Evolutionary conservation across 306 rosid species (phyloP).

Genomic region (Glycine tomentella): DNA sequence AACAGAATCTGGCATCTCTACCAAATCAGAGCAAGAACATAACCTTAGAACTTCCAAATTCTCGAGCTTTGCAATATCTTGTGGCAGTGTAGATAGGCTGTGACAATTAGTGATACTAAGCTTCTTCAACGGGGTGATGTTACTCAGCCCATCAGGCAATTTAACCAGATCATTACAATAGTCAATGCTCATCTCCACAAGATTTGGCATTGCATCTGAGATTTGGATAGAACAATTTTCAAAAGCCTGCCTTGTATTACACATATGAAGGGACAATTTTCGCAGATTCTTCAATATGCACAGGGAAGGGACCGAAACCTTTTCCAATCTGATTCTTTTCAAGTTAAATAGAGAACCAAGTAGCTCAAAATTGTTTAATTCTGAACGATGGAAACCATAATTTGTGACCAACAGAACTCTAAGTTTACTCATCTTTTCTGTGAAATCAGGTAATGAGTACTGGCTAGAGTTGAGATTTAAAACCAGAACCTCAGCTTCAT

Average conservation of each 20-base stretch:
- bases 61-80: slow-evolving; percentile 45
- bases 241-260: slow-evolving; percentile 50
- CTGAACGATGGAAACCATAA: slow-evolving; percentile 51
- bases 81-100: slow-evolving; percentile 46
- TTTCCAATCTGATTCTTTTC: slow-evolving; percentile 65
- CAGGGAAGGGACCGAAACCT: slow-evolving; percentile 52
- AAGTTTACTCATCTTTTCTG: slow-evolving; percentile 55
- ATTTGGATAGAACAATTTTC: slow-evolving; percentile 20
- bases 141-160: slow-evolving; percentile 48
- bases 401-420: slow-evolving; percentile 67
- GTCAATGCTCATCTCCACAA: slow-evolving; percentile 57
- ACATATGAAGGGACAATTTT: slow-evolving; percentile 59
- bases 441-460: slow-evolving; percentile 58
- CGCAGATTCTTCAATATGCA: slow-evolving; percentile 46
- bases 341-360: slow-evolving; percentile 50
- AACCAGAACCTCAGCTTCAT: slow-evolving; percentile 63
- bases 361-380: slow-evolving; percentile 51
- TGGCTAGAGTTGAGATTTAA: slow-evolving; percentile 57
- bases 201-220: slow-evolving; percentile 54
- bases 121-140: slow-evolving; percentile 48
- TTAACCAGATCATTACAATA: slow-evolving; percentile 54
- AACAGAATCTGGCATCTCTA: slow-evolving; percentile 38
- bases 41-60: slow-evolving; percentile 57
- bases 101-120: slow-evolving; percentile 61
- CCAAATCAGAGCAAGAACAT: slow-evolving; percentile 49